phyloP scores from a whole-genome alignment of 2,329 filamentous ascomycete species.

The Annulohypoxylon truncatum region DNA sequence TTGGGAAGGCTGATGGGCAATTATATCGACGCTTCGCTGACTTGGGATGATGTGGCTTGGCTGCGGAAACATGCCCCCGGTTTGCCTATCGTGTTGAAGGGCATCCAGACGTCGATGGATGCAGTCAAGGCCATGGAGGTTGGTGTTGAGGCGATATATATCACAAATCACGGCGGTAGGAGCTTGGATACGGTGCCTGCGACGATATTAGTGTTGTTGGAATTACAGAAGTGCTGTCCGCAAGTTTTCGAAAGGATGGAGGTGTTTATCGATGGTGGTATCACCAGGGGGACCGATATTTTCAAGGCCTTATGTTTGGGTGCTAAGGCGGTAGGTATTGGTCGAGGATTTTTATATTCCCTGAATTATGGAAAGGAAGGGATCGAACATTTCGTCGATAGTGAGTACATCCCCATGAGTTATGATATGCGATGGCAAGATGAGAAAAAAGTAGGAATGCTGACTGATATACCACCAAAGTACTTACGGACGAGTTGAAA shows the following conservation, averaged over 20 bases:
- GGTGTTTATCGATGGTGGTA: conserved; percentile 73
- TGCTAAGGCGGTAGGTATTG: conserved; percentile 72
- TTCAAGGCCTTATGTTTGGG: conserved; percentile 75
- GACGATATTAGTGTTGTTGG: conserved; percentile 69
- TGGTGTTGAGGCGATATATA: conserved; percentile 74
- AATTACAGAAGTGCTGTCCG: conserved; percentile 71
- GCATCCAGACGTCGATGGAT: conserved; percentile 75
- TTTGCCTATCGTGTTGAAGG: conserved; percentile 73
- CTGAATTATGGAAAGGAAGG: conserved; percentile 71
- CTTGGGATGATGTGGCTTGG: conserved; percentile 75
- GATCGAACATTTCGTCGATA: conserved; percentile 63
- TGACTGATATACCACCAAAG: conserved; percentile 45
- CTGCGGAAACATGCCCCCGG: conserved; percentile 66
- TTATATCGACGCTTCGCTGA: conserved; percentile 67
- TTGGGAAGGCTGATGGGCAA: conserved; percentile 66
- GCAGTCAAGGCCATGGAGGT: conserved; percentile 68
- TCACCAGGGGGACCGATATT: conserved; percentile 73
- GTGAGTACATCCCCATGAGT: conserved; percentile 56
- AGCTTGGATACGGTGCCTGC: conserved; percentile 63
- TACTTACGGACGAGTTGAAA: conserved; percentile 70
- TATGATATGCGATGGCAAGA: not conserved
- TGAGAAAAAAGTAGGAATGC: not conserved
- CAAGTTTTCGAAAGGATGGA: conserved; percentile 70
- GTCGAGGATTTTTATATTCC: conserved; percentile 69
- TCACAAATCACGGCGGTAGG: conserved; percentile 77